Evolutionary conservation across 2,329 filamentous ascomycete genomes (phyloP).

Genomic region (Fusarium sp.): DNA sequence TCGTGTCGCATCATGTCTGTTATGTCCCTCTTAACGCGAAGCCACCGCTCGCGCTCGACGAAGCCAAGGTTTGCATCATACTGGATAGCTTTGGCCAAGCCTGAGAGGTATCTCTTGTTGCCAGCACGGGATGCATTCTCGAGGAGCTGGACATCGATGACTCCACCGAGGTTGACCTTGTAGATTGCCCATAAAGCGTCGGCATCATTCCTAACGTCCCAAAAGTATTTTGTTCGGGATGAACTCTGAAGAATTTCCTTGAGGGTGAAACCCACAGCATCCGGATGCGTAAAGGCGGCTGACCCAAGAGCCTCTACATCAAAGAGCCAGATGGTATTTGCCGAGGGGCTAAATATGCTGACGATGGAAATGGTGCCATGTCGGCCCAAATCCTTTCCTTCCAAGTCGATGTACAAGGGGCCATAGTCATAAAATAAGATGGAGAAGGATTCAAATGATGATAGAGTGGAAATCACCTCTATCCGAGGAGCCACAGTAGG

Average conservation of each 20-base stretch:
- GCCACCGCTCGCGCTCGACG: neutral
- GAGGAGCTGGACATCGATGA: slow-evolving; percentile 9
- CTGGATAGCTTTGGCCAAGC: neutral
- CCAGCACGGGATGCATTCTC: slow-evolving; percentile 7
- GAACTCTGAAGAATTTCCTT: slow-evolving; percentile 4
- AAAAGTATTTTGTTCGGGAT: neutral
- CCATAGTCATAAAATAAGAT: too few species aligned
- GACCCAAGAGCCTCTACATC: neutral
- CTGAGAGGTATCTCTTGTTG: neutral
- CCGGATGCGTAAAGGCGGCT: neutral
- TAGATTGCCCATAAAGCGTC: slow-evolving; percentile 14
- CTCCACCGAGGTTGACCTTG: neutral
- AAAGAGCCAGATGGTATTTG: neutral
- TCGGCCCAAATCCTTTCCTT: neutral
- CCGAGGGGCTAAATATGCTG: neutral
- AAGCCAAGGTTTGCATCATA: neutral
- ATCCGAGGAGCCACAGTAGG: too few species aligned
- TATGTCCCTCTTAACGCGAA: neutral
- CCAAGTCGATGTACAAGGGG: slow-evolving; percentile 1
- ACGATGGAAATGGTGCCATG: slow-evolving; percentile 9
- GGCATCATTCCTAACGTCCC: slow-evolving; percentile 17
- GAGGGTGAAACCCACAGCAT: neutral
- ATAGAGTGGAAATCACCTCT: too few species aligned
- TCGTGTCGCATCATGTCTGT: neutral
- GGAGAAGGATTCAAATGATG: too few species aligned